Percentiles rank a stretch among this genome's conserved stretches.
These are phyloP conservation scores for Alternaria atra DNA, from an alignment of 2,329 filamentous ascomycete species.

Conservation along the genomic window DNA sequence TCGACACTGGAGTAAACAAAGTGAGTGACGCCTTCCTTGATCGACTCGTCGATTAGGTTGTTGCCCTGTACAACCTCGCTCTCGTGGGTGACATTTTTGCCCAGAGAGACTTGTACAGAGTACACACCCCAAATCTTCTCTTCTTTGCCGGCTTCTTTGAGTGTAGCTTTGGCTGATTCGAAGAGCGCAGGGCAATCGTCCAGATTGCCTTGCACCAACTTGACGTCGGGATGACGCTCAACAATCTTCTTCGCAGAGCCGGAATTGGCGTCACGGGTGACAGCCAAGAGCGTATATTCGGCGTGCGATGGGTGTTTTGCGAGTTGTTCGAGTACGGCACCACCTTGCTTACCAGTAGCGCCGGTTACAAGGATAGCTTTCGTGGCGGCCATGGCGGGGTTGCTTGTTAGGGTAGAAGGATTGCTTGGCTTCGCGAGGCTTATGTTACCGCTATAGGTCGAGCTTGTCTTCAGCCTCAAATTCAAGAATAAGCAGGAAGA, in stretches of 20 bases:
- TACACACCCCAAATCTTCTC: slow-evolving; percentile 67
- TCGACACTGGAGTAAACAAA: slow-evolving; percentile 73
- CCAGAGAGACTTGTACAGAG: slow-evolving; percentile 65
- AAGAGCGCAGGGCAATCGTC: slow-evolving; percentile 63
- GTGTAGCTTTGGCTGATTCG: slow-evolving; percentile 50
- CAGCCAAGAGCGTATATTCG: slow-evolving; percentile 64
- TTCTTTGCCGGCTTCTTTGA: slow-evolving; percentile 45
- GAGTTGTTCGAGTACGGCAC: slow-evolving; percentile 55
- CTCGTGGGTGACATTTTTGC: slow-evolving; percentile 53
- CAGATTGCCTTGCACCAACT: slow-evolving; percentile 67
- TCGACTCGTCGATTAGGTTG: slow-evolving; percentile 65
- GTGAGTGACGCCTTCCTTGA: slow-evolving; percentile 64
- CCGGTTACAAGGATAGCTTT: slow-evolving; percentile 57
- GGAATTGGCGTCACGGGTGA: slow-evolving; percentile 67
- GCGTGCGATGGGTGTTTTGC: slow-evolving; percentile 44
- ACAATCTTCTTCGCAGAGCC: slow-evolving; percentile 60
- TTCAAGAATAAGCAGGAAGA: background rate
- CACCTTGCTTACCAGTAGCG: slow-evolving; percentile 59
- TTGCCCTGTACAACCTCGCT: slow-evolving; percentile 66
- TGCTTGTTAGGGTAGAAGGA: slow-evolving; percentile 16
- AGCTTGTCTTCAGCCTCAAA: slow-evolving; percentile 2
- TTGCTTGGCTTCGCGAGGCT: slow-evolving; percentile 9
- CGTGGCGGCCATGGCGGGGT: slow-evolving; percentile 40
- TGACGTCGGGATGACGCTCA: slow-evolving; percentile 58
- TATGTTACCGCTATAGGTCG: background rate